Evolutionary conservation across 1,284 basidiomycete genomes (phyloP), one percentile per base, ranked within the genome.

Genomic region (Ganoderma meredithae): DNA sequence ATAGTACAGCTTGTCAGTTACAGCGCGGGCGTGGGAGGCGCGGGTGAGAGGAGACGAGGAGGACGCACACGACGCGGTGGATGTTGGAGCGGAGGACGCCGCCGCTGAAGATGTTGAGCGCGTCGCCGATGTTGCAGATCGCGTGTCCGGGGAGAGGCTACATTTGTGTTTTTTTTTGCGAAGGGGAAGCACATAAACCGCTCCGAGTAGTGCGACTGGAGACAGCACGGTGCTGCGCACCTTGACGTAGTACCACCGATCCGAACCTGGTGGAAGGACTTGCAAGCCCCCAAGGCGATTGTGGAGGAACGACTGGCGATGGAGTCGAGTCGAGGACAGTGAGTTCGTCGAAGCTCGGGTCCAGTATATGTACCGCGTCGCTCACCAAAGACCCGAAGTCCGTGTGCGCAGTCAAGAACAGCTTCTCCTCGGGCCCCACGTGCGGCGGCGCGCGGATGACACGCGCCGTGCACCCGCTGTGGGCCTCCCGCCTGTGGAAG

Each of bases 211-310:
- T 47, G 19, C 8, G 9, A 10, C 19, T n/a, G 3, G 9, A 41
- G 62, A 19, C 15, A 39, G 2, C 19, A 13, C 10, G 72, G 12
- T 25, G 47, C 47, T 4, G 47, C 47, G 22, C 63, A 88, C 88
- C 81, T 86, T 85, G 68, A 92, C 82, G 70, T 91, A 93, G 72
- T 86, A 85, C 91, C 91, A 93, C 27, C 83, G 76, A 25, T 87
- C 83, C 3, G 83, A 78, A 4, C 86, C 87, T 0, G 90, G 89
- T 1, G 84, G 83, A n/a, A 91, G 80, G 0, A 93, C 90, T 72
- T 93, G 91, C 6, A 93, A 79, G 0, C 91, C 91, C 4, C 91
- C 91, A 0, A 92, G 83, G n/a, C 85, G 85, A 75, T 92, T 92
- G 76, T 90, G 88, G 56, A 91, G 80, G 78, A 91, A 87, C 0